These are phyloP conservation scores for Diaporthe humulicola DNA, from an alignment of 2,329 filamentous ascomycete species.

Conservation along the genomic window DNA sequence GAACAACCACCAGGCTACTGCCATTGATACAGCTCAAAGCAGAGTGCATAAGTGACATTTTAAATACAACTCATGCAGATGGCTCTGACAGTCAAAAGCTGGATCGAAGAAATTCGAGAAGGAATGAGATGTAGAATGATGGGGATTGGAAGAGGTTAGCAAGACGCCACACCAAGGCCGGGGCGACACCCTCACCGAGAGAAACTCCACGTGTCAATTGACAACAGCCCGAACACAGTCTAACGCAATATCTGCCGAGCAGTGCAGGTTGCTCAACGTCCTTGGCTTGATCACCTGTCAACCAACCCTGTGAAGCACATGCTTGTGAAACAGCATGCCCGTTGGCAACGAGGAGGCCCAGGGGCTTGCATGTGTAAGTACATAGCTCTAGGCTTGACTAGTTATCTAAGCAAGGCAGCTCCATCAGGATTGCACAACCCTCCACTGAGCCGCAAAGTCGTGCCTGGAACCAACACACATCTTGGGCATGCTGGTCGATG, in stretches of 20 bases:
- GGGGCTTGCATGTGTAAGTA: neutral
- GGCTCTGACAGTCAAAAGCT: neutral
- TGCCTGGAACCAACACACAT: neutral
- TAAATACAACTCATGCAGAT: neutral
- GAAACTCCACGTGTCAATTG: neutral
- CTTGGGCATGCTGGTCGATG: neutral
- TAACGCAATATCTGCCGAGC: neutral
- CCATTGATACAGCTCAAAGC: neutral
- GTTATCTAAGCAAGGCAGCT: neutral
- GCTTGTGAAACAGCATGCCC: neutral
- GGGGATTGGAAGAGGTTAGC: neutral
- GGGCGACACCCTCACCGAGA: neutral
- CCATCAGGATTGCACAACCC: neutral
- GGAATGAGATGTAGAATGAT: neutral
- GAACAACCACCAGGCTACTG: neutral
- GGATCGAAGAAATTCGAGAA: too few species aligned
- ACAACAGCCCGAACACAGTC: neutral
- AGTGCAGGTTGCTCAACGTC: neutral
- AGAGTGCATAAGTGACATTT: neutral
- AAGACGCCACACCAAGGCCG: neutral
- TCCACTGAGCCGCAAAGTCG: conserved; percentile 4
- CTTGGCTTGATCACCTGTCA: conserved; percentile 8
- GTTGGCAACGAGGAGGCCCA: neutral
- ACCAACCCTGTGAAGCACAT: neutral
- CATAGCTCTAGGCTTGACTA: neutral